phyloP scores from a whole-genome alignment of 75 land plant genomes.

The Azolla pinnata region DNA sequence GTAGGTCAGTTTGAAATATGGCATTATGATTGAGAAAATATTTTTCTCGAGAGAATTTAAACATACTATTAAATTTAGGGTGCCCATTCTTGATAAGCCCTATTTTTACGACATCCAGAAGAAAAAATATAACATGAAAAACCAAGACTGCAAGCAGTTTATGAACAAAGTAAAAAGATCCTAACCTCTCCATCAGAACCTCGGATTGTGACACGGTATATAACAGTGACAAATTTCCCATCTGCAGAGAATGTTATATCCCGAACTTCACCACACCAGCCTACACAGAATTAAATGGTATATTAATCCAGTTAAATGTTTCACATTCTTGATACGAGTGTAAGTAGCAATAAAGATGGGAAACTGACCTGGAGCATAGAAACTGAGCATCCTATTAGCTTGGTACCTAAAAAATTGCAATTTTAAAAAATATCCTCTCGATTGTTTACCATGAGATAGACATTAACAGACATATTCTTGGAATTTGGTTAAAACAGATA shows the following conservation, averaged over 20 bases:
- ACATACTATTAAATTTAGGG: too few species aligned
- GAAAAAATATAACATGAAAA: too few species aligned
- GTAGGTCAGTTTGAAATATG: too few species aligned
- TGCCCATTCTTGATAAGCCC: too few species aligned
- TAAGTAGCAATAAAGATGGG: background rate
- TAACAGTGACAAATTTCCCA: constrained; percentile 79
- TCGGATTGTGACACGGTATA: constrained; percentile 81
- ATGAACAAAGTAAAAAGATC: too few species aligned
- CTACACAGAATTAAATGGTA: constrained; percentile 29
- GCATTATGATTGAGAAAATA: too few species aligned
- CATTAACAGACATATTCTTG: too few species aligned
- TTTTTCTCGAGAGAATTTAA: too few species aligned
- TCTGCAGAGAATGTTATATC: constrained; percentile 71
- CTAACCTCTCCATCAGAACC: constrained; percentile 97
- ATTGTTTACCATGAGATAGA: too few species aligned
- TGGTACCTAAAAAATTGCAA: constrained; percentile 20
- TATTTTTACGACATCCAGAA: too few species aligned
- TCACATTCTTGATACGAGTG: background rate
- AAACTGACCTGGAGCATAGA: constrained; percentile 22
- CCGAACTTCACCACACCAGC: constrained; percentile 98
- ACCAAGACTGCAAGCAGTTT: too few species aligned
- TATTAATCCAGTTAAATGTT: background rate
- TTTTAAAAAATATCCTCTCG: background rate
- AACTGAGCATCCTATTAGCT: constrained; percentile 36
- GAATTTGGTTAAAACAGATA: too few species aligned